A percentile compares a stretch with the other conserved stretches of the same genome.
phyloP scores from a whole-genome alignment of 2,329 filamentous ascomycete species.

The Tolypocladium sp. region DNA sequence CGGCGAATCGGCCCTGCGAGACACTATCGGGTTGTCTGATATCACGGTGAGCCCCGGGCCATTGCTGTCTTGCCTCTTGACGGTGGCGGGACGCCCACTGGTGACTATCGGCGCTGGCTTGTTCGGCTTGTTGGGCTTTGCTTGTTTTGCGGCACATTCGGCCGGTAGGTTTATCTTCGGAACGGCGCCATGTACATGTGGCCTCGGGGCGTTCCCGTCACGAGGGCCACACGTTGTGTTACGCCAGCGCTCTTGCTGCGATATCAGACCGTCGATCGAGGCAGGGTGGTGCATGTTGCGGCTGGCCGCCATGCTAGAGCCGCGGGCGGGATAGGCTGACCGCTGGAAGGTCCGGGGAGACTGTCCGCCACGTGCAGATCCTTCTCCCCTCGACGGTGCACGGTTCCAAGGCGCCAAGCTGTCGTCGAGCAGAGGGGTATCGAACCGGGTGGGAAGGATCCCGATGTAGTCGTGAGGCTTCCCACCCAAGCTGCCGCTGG shows the following conservation, averaged over 20 bases:
- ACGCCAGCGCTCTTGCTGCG: constrained; percentile 1
- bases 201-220: background rate
- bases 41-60: constrained; percentile 1
- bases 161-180: background rate
- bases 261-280: constrained; percentile 13
- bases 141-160: background rate
- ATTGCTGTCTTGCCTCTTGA: background rate
- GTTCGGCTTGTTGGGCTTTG: background rate
- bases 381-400: constrained; percentile 2
- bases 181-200: background rate
- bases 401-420: constrained; percentile 7
- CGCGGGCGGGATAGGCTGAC: constrained; percentile 13
- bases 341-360: constrained; percentile 3
- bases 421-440: constrained; percentile 11
- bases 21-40: constrained; percentile 10
- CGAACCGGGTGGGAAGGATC: constrained; percentile 12
- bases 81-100: background rate
- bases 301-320: constrained; percentile 14
- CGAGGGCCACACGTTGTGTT: background rate
- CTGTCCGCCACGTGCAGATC: background rate
- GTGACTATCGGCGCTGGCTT: background rate
- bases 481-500: constrained; percentile 7
- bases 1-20: constrained; percentile 4
- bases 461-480: constrained; percentile 12
- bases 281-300: constrained; percentile 4